phyloP scores from a whole-genome alignment of 768 basidiomycete species.

The Tremella fuciformis region DNA sequence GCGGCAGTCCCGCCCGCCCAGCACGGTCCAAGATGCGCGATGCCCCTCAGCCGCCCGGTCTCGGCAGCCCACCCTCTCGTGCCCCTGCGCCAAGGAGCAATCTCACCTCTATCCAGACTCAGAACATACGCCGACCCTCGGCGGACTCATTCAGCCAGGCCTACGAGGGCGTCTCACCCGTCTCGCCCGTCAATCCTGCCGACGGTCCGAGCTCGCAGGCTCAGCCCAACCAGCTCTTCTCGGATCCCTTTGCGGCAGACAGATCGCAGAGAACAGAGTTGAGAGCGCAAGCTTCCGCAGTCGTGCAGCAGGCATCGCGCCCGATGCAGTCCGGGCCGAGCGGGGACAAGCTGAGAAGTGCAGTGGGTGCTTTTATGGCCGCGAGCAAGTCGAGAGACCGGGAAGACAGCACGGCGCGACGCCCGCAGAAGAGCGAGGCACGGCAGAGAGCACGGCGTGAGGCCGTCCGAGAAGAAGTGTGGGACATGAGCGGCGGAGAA shows the following conservation, averaged over 20 bases:
- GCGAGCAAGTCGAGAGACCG: slow-evolving; percentile 23
- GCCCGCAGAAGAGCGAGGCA: slow-evolving; percentile 27
- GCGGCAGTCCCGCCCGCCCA: slow-evolving; percentile 34
- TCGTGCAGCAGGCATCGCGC: slow-evolving; percentile 24
- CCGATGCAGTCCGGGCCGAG: slow-evolving; percentile 22
- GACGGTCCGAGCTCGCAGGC: slow-evolving; percentile 25
- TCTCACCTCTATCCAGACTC: slow-evolving; percentile 23
- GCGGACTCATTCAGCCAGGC: slow-evolving; percentile 12
- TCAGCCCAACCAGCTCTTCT: slow-evolving; percentile 22
- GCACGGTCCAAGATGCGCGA: slow-evolving; percentile 37
- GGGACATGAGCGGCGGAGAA: slow-evolving; percentile 27
- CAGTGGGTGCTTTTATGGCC: slow-evolving; percentile 44
- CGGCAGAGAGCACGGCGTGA: slow-evolving; percentile 13
- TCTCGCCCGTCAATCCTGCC: slow-evolving; percentile 30
- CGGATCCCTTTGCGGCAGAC: slow-evolving; percentile 45
- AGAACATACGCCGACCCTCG: slow-evolving; percentile 27
- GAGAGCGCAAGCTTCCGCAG: slow-evolving; percentile 28
- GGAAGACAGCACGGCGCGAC: slow-evolving; percentile 11
- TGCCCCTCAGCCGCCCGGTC: neutral
- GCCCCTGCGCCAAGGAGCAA: slow-evolving; percentile 14
- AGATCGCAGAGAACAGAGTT: slow-evolving; percentile 38
- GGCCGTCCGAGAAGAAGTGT: slow-evolving; percentile 18
- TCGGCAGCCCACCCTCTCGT: slow-evolving; percentile 1
- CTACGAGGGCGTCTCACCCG: slow-evolving; percentile 13
- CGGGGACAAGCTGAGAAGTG: slow-evolving; percentile 42